Percentiles rank a stretch among this genome's conserved stretches.
These are phyloP conservation scores for Scutellaria baicalensis DNA, from an alignment of 257 asterid genomes.

Conservation along the genomic window DNA sequence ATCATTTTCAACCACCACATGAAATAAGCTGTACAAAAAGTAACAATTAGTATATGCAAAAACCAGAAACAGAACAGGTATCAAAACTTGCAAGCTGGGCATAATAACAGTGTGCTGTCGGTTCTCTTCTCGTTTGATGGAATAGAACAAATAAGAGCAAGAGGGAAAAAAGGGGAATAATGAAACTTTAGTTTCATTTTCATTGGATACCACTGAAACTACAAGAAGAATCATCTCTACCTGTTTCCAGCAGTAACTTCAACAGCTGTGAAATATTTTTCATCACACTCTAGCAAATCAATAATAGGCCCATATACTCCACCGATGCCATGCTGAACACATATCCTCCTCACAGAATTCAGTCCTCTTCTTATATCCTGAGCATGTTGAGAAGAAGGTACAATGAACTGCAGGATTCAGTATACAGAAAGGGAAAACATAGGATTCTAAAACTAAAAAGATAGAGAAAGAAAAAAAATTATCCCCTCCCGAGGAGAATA, in stretches of 20 bases:
- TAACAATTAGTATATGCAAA: slow-evolving; percentile 6
- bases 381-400: slow-evolving; percentile 6
- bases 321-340: slow-evolving; percentile 31
- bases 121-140: background rate
- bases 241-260: slow-evolving; percentile 99
- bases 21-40: slow-evolving; percentile 65
- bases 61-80: slow-evolving; percentile 4
- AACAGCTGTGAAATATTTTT: slow-evolving; percentile 89
- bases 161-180: background rate
- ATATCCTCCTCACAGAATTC: slow-evolving; percentile 74
- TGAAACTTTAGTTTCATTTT: slow-evolving; percentile 1
- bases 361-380: slow-evolving; percentile 98
- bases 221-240: slow-evolving; percentile 23
- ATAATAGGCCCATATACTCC: slow-evolving; percentile 89
- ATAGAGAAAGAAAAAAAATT: background rate
- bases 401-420: slow-evolving; percentile 6
- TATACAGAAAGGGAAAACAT: background rate
- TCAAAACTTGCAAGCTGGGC: background rate
- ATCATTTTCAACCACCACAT: slow-evolving; percentile 90
- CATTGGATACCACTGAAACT: background rate
- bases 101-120: background rate
- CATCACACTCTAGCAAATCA: slow-evolving; percentile 94
- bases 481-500: background rate
- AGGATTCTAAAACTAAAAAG: slow-evolving; percentile 4
- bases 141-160: background rate